Conservation (phyloP, 176 grass and related monocot genomes). For the bread wheat (Triticum aestivum) region DNA sequence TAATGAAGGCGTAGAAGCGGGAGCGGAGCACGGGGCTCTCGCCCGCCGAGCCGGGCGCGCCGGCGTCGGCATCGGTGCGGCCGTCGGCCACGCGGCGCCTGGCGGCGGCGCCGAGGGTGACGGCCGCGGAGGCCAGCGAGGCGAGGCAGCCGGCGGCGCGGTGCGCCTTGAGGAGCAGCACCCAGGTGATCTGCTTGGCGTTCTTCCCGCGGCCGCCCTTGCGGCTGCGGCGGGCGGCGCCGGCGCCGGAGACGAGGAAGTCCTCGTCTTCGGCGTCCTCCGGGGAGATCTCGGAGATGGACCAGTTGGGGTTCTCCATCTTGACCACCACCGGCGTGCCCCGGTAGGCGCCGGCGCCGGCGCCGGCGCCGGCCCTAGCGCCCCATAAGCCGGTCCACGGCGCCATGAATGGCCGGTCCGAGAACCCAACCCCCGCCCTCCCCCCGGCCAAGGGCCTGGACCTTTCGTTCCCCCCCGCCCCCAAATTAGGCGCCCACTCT, state of each 20-base stretch:
- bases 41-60: neutral
- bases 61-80: constrained; percentile 67
- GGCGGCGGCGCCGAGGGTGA: constrained; percentile 60
- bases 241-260: constrained; percentile 23
- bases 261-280: constrained; percentile 76
- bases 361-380: constrained; percentile 48
- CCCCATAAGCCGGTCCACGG: constrained; percentile 72
- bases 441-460: constrained; percentile 16
- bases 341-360: constrained; percentile 67
- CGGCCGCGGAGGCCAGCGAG: constrained; percentile 57
- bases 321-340: constrained; percentile 99
- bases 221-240: constrained; percentile 14
- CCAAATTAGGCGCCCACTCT: constrained; percentile 37
- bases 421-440: constrained; percentile 12
- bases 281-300: constrained; percentile 85
- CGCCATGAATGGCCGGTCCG: constrained; percentile 63
- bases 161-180: constrained; percentile 96
- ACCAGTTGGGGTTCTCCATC: constrained; percentile 99
- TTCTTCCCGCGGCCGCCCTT: constrained; percentile 76
- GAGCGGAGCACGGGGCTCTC: constrained; percentile 80
- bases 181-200: constrained; percentile 99
- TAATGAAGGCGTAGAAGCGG: constrained; percentile 77
- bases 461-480: constrained; percentile 20
- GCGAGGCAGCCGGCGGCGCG: constrained; percentile 86
- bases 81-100: constrained; percentile 64